phyloP scores from a whole-genome alignment of 306 rosid species.

The Prinsepia uniflora region DNA sequence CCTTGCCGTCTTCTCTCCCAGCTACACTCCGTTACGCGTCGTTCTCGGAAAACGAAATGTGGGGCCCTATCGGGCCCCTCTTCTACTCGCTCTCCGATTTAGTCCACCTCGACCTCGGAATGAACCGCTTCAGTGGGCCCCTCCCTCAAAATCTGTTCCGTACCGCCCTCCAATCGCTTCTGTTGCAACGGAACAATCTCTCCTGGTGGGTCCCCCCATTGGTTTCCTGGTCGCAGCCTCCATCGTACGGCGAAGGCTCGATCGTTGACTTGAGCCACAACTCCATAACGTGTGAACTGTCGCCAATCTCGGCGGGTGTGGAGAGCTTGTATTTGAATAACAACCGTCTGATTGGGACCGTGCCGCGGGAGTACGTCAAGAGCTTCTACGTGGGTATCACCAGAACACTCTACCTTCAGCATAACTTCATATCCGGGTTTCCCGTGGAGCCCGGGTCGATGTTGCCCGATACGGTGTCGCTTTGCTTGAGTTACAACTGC shows the following conservation, averaged over 20 bases:
- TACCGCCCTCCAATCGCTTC: slow-evolving; percentile 43
- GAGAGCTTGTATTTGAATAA: slow-evolving; percentile 67
- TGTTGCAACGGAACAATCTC: slow-evolving; percentile 64
- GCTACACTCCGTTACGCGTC: slow-evolving; percentile 65
- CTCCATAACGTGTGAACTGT: slow-evolving; percentile 41
- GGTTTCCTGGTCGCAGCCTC: slow-evolving; percentile 1
- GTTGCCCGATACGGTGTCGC: slow-evolving; percentile 58
- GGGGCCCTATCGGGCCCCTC: slow-evolving; percentile 56
- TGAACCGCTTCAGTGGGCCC: slow-evolving; percentile 57
- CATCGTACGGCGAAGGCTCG: slow-evolving; percentile 49
- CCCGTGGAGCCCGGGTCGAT: slow-evolving; percentile 20
- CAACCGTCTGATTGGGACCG: slow-evolving; percentile 50
- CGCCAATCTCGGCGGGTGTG: slow-evolving; percentile 43
- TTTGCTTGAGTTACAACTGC: slow-evolving; percentile 68
- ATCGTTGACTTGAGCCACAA: slow-evolving; percentile 71
- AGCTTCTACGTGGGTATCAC: slow-evolving; percentile 55
- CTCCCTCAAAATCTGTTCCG: slow-evolving; percentile 50
- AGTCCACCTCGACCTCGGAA: slow-evolving; percentile 54
- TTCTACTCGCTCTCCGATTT: slow-evolving; percentile 44
- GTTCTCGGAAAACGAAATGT: slow-evolving; percentile 42
- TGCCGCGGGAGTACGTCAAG: slow-evolving; percentile 59
- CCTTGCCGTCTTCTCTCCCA: slow-evolving; percentile 42
- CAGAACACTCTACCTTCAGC: slow-evolving; percentile 64
- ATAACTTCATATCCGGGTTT: slow-evolving; percentile 52
- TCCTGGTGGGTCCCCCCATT: slow-evolving; percentile 47